These are phyloP conservation scores for Claviceps lovelessii DNA, from an alignment of 2,329 filamentous ascomycete species.

Conservation along the genomic window DNA sequence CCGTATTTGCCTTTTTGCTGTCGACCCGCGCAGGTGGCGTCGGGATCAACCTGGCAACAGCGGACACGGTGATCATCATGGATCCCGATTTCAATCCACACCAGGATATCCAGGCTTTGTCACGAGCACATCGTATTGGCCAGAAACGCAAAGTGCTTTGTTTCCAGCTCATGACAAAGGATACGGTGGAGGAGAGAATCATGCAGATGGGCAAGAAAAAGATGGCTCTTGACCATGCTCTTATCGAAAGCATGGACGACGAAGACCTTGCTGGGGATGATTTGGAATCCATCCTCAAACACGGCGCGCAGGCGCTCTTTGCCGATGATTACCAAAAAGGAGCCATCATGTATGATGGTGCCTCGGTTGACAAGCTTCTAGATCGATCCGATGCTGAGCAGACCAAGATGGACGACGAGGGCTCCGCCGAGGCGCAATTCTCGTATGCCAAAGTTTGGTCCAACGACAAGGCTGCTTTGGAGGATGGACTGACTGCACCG, in stretches of 20 bases:
- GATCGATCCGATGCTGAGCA: slow-evolving; percentile 72
- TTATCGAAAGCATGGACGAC: slow-evolving; percentile 82
- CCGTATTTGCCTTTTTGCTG: slow-evolving; percentile 77
- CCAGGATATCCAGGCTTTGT: slow-evolving; percentile 91
- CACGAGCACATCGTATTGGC: slow-evolving; percentile 87
- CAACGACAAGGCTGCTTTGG: slow-evolving; percentile 57
- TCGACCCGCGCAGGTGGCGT: slow-evolving; percentile 93
- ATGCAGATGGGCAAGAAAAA: slow-evolving; percentile 93
- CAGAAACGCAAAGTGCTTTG: slow-evolving; percentile 93
- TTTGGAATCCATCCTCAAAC: slow-evolving; percentile 72
- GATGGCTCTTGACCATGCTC: slow-evolving; percentile 84
- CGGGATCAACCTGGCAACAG: slow-evolving; percentile 91
- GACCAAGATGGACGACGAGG: slow-evolving; percentile 47
- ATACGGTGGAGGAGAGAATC: slow-evolving; percentile 86
- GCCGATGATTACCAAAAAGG: slow-evolving; percentile 54
- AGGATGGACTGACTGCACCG: slow-evolving; percentile 42
- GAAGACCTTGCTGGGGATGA: slow-evolving; percentile 69
- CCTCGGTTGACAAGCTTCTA: slow-evolving; percentile 78
- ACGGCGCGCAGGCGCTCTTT: slow-evolving; percentile 79
- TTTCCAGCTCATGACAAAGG: slow-evolving; percentile 83
- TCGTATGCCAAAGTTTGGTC: slow-evolving; percentile 86
- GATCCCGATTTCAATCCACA: slow-evolving; percentile 97
- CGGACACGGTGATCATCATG: slow-evolving; percentile 94
- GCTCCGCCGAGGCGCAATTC: slow-evolving; percentile 64
- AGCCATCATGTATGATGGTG: slow-evolving; percentile 68